Evolutionary conservation across 306 rosid species (phyloP), one percentile per base, ranked within the genome.

Genomic region (Astragalus glycyphyllos): DNA sequence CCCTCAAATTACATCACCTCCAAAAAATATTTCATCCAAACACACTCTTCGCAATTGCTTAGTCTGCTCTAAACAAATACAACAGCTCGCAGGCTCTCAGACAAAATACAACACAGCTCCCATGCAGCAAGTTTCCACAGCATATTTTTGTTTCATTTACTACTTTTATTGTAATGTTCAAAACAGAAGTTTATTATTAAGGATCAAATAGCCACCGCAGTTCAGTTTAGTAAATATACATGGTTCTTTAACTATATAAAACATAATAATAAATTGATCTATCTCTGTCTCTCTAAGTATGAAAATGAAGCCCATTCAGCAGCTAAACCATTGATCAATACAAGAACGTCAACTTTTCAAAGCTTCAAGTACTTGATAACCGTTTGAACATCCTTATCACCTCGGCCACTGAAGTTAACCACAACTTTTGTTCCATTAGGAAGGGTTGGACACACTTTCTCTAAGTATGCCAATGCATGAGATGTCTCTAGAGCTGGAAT

Each of bases 401-500:
- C 98, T 64, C 98, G 71, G 74, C 98, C 98, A 48, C 98, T 90
- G 86, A 87, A 93, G 87, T 88, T 88, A 5, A 93, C 68, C 64
- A 93, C 96, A 10, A 94, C 90, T 80, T 91, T 90, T 17, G 88
- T 4, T 45, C 97, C 95, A 6, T 86, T 44, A 0, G 95, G 88
- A 49, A 94, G 96, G 26, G 87, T 80, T 5, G 96, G 97, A 65
- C 98, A 94, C 12, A 94, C 73, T 83, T 86, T 77, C 80, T 90
- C 98, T 8, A 90, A 58, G 79, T 90, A 87, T 10, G 97, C 98
- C 83, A 94, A 63, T 2, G 98, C 98, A 83, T 94, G 98, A 31
- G 97, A 94, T 17, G 98, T 94, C 80, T 94, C 98, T 80, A 94
- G 15, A 53, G 98, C 98, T 23, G 98, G 98, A 79, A 94, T 89